Conservation (phyloP, 139 green algal species). For the Protoeuglena noctilucae region DNA sequence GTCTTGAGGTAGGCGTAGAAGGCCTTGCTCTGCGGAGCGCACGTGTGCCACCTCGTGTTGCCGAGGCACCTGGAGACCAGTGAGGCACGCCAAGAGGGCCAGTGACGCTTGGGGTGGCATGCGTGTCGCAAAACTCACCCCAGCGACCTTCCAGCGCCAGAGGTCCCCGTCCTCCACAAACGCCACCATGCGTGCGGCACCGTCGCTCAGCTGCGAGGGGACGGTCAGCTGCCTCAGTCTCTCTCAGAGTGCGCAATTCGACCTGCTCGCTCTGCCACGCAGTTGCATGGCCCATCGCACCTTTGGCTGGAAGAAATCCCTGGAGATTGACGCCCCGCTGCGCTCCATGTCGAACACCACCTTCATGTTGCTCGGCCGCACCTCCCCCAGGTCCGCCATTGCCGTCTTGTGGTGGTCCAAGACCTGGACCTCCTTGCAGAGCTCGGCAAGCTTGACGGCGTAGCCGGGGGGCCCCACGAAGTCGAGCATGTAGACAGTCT, state of each 20-base stretch:
- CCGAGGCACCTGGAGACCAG: too few species aligned
- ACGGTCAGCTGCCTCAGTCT: too few species aligned
- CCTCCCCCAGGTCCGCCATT: constrained; percentile 16
- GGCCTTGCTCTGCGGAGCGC: constrained; percentile 21
- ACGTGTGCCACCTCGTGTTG: too few species aligned
- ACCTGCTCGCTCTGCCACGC: too few species aligned
- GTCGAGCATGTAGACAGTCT: constrained; percentile 32
- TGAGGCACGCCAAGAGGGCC: too few species aligned
- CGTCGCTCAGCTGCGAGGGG: too few species aligned
- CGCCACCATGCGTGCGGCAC: too few species aligned
- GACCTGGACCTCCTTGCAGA: constrained; percentile 19
- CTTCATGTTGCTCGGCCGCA: constrained; percentile 17
- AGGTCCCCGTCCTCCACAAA: constrained; percentile 46
- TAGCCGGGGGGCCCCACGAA: constrained; percentile 28
- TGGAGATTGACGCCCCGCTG: constrained; percentile 32
- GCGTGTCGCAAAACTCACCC: too few species aligned
- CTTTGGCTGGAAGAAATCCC: constrained; percentile 31
- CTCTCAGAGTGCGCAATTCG: too few species aligned
- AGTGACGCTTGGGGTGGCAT: too few species aligned
- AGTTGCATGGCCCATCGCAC: too few species aligned
- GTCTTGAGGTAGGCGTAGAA: constrained; percentile 23
- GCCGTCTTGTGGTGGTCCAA: constrained; percentile 57
- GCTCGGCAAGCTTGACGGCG: constrained; percentile 9
- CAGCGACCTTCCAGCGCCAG: constrained; percentile 36
- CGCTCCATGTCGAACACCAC: constrained; percentile 36